Conservation (phyloP, 2,329 filamentous ascomycete genomes). For the Coleophoma eucalyptorum region DNA sequence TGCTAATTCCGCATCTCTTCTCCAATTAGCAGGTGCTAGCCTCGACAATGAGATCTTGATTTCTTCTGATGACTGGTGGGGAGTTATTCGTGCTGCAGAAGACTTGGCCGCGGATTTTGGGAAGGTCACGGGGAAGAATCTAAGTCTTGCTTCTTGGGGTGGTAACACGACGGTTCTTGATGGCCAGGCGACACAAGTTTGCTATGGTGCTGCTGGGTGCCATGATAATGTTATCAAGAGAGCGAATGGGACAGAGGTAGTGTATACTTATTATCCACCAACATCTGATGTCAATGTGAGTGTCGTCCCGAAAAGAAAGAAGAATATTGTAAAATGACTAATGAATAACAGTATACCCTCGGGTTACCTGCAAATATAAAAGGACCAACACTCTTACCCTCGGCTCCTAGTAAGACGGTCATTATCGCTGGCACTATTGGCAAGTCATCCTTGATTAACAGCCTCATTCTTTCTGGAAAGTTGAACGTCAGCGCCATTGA, state of each 20-base stretch:
- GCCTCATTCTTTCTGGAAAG: constrained; percentile 48
- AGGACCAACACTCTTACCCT: constrained; percentile 35
- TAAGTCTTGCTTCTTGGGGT: constrained; percentile 36
- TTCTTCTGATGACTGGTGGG: constrained; percentile 60
- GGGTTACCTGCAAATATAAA: constrained; percentile 36
- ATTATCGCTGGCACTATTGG: constrained; percentile 69
- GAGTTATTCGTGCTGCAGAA: constrained; percentile 62
- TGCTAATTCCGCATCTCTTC: constrained; percentile 1
- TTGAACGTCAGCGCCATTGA: constrained; percentile 53
- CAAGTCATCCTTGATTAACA: constrained; percentile 57
- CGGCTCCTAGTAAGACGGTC: constrained; percentile 38
- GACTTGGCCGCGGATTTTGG: constrained; percentile 68
- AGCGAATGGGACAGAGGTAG: constrained; percentile 13
- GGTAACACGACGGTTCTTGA: background rate
- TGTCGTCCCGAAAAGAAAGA: background rate
- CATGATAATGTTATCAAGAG: constrained; percentile 11
- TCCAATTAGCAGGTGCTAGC: constrained; percentile 22
- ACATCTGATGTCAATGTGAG: constrained; percentile 23
- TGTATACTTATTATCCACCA: constrained; percentile 21
- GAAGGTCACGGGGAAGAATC: constrained; percentile 63
- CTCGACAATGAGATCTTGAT: constrained; percentile 48
- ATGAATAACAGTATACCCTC: constrained; percentile 34
- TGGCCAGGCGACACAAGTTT: background rate
- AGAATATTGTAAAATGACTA: background rate
- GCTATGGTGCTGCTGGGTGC: background rate